Base-by-base conservation (phyloP, 1,284 basidiomycete genomes). In the Termitomyces sp. region DNA sequence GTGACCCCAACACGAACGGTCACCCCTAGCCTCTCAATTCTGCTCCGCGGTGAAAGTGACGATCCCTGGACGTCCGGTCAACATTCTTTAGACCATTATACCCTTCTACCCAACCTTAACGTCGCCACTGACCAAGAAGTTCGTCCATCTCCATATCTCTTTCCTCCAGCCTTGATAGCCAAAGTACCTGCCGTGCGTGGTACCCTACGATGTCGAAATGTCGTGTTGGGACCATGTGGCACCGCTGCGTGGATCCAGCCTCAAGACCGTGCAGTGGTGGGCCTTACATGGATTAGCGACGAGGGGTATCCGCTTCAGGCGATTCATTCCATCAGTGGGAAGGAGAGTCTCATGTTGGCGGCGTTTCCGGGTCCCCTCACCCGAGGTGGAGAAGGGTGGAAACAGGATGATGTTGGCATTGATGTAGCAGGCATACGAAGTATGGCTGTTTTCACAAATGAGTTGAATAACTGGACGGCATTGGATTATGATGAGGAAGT, bases 161-260 rank as follows among this genome's bases (percentile, higher is more conserved):
- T 82, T 57, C 74, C 80, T 0, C 73, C 75, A 1, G 53, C 65
- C 17, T 70, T 72, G 28, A 65, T 68, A 0, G 60, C 70, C 21
- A 66, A 66, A 34, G 67, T 77, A 10, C 62, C 67, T 4, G 73
- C 77, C 13, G 64, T 68, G 3, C 76, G 72, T 13, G 83, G 82
- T 15, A 71, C 77, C 13, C 69, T 83, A 8, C 74, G 76, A 31
- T 84, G 80, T 58, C 72, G 73, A 2, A 70, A 75, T 53, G 72
- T 86, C 56, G 63, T 75, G 12, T 70, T 84, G 21, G 83, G 83
- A 1, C 64, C 67, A 9, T 69, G 74, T 51, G 80, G 81, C 3
- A 83, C 82, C 0, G 81, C 82, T 2, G 67, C 79, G 4, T 86
- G 83, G 82, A 74, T 84, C 21, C 76, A 78, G 53, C 83, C 83